Evolutionary conservation across 1,284 basidiomycete species (phyloP).

Genomic region (Pascua sp.): DNA sequence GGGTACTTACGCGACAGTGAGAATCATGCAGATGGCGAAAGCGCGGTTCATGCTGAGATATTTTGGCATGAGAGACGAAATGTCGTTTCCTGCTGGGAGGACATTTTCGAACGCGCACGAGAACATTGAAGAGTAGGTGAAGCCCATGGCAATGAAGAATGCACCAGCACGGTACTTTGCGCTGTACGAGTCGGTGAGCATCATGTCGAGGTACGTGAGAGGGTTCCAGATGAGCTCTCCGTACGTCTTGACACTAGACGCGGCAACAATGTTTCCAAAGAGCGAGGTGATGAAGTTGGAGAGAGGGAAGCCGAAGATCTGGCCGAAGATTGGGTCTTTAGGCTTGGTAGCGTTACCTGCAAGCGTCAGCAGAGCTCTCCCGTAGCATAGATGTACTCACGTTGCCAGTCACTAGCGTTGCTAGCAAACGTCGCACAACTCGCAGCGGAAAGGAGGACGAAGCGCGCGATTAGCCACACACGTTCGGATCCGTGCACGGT

Average conservation of each 20-base stretch:
- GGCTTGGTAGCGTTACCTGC: conserved; percentile 57
- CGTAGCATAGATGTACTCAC: conserved; percentile 24
- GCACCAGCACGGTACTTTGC: conserved; percentile 63
- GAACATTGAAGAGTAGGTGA: conserved; percentile 47
- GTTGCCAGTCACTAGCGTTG: conserved; percentile 70
- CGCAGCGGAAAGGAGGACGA: conserved; percentile 37
- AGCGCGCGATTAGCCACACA: too few species aligned
- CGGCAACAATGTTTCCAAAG: conserved; percentile 75
- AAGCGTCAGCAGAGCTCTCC: conserved; percentile 10
- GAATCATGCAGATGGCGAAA: too few species aligned
- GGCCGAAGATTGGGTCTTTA: conserved; percentile 46
- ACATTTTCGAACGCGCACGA: too few species aligned
- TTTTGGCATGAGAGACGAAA: too few species aligned
- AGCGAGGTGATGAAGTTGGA: conserved; percentile 61
- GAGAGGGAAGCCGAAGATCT: conserved; percentile 29
- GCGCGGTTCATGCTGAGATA: too few species aligned
- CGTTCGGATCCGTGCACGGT: too few species aligned
- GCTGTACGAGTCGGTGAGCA: conserved; percentile 64
- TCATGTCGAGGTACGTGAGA: conserved; percentile 65
- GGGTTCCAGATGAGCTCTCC: conserved; percentile 73
- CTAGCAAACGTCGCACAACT: conserved; percentile 59
- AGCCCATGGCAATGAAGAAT: conserved; percentile 64
- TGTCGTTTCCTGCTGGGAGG: too few species aligned
- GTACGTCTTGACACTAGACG: conserved; percentile 67
- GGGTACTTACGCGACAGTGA: too few species aligned